phyloP scores from a whole-genome alignment of 1,139 yeast genomes.

The Diutina rugosa region DNA sequence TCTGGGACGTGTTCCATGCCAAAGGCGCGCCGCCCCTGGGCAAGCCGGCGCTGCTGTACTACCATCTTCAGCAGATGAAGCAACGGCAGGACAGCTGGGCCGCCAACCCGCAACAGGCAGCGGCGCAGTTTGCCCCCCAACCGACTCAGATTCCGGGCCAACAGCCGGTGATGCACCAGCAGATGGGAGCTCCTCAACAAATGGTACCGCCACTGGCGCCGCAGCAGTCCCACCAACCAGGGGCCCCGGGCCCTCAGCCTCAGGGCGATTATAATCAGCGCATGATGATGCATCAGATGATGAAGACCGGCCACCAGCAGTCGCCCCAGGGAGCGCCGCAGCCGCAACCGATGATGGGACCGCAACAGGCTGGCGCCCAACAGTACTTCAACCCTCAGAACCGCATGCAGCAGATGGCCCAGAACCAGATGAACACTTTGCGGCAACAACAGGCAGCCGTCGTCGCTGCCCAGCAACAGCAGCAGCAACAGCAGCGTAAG shows the following conservation, averaged over 20 bases:
- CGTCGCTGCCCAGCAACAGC: conserved; percentile 5
- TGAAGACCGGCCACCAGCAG: conserved; percentile 6
- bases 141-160: conserved; percentile 5
- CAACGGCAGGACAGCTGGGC: conserved; percentile 36
- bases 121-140: conserved; percentile 5
- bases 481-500: conserved; percentile 4
- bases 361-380: not conserved
- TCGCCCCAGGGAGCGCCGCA: conserved; percentile 10
- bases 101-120: not conserved
- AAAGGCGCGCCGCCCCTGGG: conserved; percentile 31
- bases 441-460: conserved; percentile 17
- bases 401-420: conserved; percentile 4
- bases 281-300: conserved; percentile 11
- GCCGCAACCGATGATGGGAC: conserved; percentile 9
- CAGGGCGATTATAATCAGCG: conserved; percentile 11
- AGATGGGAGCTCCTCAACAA: not conserved
- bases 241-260: not conserved
- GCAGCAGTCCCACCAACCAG: not conserved
- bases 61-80: conserved; percentile 53
- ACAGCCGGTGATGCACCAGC: conserved; percentile 4
- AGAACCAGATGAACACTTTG: conserved; percentile 32
- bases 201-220: conserved; percentile 1
- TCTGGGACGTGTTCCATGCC: conserved; percentile 89
- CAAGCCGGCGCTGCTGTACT: conserved; percentile 56
- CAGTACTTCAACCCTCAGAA: not conserved